Conservation (phyloP, 768 basidiomycete genomes). For the Russula dissimulans region DNA sequence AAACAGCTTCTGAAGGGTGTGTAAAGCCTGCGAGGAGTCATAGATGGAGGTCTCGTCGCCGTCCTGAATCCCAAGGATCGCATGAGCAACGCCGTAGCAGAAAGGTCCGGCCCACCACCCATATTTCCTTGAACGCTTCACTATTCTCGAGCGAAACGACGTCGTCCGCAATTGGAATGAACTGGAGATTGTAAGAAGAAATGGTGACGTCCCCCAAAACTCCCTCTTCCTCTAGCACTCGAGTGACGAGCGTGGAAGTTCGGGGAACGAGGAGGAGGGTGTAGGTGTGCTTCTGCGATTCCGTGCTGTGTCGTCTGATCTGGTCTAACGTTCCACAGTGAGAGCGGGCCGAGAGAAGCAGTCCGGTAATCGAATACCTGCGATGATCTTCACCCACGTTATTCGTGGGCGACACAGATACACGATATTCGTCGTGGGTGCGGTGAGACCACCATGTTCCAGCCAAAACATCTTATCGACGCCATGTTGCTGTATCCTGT, state of each 20-base stretch:
- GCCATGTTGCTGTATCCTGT: constrained; percentile 75
- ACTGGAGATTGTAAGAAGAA: constrained; percentile 81
- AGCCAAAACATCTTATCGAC: constrained; percentile 99
- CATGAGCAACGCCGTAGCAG: neutral
- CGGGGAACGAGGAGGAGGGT: constrained; percentile 85
- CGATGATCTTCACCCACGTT: constrained; percentile 78
- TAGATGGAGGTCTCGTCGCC: constrained; percentile 87
- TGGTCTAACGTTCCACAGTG: constrained; percentile 55
- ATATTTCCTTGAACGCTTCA: constrained; percentile 78
- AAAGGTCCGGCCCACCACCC: constrained; percentile 55
- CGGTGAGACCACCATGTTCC: constrained; percentile 76
- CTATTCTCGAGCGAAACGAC: constrained; percentile 86
- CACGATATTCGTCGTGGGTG: constrained; percentile 80
- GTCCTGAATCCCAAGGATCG: constrained; percentile 43
- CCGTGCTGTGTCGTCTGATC: constrained; percentile 69
- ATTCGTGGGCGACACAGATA: constrained; percentile 89
- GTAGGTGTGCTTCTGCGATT: constrained; percentile 72
- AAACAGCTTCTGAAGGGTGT: constrained; percentile 73
- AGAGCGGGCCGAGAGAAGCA: constrained; percentile 5
- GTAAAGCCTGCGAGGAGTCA: constrained; percentile 80
- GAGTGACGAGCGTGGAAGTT: constrained; percentile 73
- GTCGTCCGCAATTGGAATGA: constrained; percentile 90
- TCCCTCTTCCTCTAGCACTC: constrained; percentile 92
- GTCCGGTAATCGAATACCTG: constrained; percentile 48
- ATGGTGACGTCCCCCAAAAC: constrained; percentile 91